Percentiles rank a stretch among this genome's conserved stretches.
Conservation (phyloP, 2,329 filamentous ascomycete genomes). For the Pyricularia sp. region DNA sequence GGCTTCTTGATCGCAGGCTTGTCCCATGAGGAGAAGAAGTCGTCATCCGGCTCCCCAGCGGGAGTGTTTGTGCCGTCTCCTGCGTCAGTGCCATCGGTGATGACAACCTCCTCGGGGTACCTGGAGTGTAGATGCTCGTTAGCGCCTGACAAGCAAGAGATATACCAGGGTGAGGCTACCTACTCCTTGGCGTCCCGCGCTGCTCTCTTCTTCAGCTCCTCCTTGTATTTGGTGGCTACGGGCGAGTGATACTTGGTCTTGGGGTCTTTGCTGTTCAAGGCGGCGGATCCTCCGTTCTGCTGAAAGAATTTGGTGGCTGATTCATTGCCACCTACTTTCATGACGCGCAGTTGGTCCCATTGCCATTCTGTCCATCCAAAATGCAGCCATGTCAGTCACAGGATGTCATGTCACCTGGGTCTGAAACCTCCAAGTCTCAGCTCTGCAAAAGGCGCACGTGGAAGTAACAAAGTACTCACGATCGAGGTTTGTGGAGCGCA, state of each 20-base stretch:
- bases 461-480: constrained; percentile 46
- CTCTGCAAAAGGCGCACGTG: too few species aligned
- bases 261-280: constrained; percentile 87
- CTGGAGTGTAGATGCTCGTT: constrained; percentile 29
- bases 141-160: background rate
- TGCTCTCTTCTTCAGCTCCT: constrained; percentile 79
- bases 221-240: constrained; percentile 95
- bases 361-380: constrained; percentile 63
- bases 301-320: constrained; percentile 98
- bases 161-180: constrained; percentile 17
- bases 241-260: constrained; percentile 95
- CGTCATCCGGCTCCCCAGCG: constrained; percentile 70
- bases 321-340: constrained; percentile 98
- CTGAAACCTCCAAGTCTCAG: too few species aligned
- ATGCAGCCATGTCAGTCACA: constrained; percentile 12
- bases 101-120: constrained; percentile 72
- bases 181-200: constrained; percentile 76
- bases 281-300: constrained; percentile 85
- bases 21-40: constrained; percentile 99
- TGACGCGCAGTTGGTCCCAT: constrained; percentile 93
- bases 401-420: background rate
- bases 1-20: constrained; percentile 95
- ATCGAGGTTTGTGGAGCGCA: constrained; percentile 94
- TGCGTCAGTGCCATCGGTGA: constrained; percentile 54
- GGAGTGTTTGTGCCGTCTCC: constrained; percentile 61